These are phyloP conservation scores for Phytopythium vexans DNA, from an alignment of 352 stramenopile genomes.

Conservation along the genomic window DNA sequence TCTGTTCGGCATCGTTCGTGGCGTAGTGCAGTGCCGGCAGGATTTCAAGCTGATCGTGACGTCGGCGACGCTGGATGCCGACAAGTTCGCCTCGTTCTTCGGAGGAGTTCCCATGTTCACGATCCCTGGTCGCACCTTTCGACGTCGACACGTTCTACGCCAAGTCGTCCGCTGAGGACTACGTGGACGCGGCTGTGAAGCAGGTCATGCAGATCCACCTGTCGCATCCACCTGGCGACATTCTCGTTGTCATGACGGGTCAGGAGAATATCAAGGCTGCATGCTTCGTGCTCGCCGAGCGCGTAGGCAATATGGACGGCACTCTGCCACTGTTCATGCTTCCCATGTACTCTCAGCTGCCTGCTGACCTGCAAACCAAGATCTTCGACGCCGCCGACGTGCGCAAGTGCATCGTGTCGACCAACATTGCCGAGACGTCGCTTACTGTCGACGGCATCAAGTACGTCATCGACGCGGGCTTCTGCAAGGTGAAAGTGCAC, in stretches of 20 bases:
- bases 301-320: constrained; percentile 89
- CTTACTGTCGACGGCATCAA: constrained; percentile 97
- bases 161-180: constrained; percentile 96
- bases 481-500: constrained; percentile 99
- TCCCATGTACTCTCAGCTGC: constrained; percentile 99
- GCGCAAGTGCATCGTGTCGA: constrained; percentile 97
- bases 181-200: constrained; percentile 97
- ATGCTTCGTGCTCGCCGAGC: constrained; percentile 93
- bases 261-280: constrained; percentile 99
- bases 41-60: constrained; percentile 93
- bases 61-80: constrained; percentile 96
- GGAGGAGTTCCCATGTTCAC: constrained; percentile 96
- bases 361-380: constrained; percentile 96
- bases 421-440: constrained; percentile 97
- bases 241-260: constrained; percentile 99
- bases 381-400: constrained; percentile 96
- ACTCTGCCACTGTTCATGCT: constrained; percentile 95
- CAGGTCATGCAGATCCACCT: constrained; percentile 98
- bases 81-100: constrained; percentile 98
- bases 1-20: constrained; percentile 91
- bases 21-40: constrained; percentile 83
- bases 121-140: constrained; percentile 91
- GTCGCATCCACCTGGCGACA: constrained; percentile 94
- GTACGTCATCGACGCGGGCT: constrained; percentile 98
- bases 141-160: constrained; percentile 85